Evolutionary conservation across 75 land plant genomes (phyloP).

Genomic region (Chamaecyparis obtusa): DNA sequence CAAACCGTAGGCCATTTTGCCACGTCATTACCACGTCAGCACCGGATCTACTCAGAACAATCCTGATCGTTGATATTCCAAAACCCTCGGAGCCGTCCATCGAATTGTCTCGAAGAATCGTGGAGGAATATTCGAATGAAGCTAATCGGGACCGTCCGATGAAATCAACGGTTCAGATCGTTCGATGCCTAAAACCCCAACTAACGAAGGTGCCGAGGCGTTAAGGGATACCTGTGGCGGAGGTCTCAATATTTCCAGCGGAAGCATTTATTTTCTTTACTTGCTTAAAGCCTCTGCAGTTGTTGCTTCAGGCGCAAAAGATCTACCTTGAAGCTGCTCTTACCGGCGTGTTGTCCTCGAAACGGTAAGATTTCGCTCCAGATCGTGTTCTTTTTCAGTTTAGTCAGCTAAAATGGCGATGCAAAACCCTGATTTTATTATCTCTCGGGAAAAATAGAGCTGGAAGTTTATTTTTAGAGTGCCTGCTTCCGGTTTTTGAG

Average conservation of each 20-base stretch:
- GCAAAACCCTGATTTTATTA: neutral
- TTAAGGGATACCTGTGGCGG: neutral
- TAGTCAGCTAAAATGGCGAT: neutral
- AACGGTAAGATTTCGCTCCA: neutral
- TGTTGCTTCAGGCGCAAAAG: neutral
- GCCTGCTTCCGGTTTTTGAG: neutral
- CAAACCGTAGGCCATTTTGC: neutral
- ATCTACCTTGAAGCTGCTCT: neutral
- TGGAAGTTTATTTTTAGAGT: neutral
- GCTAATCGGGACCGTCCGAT: neutral
- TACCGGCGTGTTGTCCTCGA: neutral
- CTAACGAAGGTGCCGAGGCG: neutral
- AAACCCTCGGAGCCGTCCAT: neutral
- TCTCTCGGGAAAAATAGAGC: neutral
- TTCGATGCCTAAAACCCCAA: neutral
- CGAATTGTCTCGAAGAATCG: neutral
- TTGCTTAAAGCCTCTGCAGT: neutral
- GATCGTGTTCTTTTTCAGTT: neutral
- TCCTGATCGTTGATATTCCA: neutral
- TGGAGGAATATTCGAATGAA: neutral
- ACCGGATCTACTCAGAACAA: neutral
- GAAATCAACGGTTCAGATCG: neutral
- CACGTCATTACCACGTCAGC: neutral
- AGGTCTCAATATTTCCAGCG: neutral
- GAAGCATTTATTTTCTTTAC: neutral